phyloP scores from a whole-genome alignment of 164 flowering plant genomes.

The Dillenia turbinata region DNA sequence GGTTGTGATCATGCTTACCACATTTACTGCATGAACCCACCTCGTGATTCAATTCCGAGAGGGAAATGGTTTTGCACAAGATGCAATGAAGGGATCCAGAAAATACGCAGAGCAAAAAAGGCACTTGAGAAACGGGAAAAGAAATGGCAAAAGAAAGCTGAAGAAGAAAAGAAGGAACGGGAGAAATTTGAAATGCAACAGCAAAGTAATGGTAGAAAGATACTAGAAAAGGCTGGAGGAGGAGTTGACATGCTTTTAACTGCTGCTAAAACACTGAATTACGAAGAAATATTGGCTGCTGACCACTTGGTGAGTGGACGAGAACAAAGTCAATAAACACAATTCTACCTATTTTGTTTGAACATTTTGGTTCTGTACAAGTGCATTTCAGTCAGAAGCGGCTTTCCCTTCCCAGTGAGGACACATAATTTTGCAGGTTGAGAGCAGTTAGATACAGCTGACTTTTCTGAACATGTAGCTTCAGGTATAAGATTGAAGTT shows the following conservation, averaged over 20 bases:
- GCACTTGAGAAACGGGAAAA: conserved; percentile 18
- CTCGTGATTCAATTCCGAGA: conserved; percentile 43
- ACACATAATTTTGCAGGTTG: conserved; percentile 9
- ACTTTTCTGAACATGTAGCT: conserved; percentile 7
- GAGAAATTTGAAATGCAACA: too few species aligned
- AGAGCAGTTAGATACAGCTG: conserved; percentile 9
- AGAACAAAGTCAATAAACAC: neutral
- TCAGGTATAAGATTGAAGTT: conserved; percentile 10
- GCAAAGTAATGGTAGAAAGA: too few species aligned
- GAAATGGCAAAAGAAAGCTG: conserved; percentile 7
- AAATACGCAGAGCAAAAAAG: conserved; percentile 33
- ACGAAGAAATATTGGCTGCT: conserved; percentile 32
- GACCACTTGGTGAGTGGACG: conserved; percentile 1
- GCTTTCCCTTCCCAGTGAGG: neutral
- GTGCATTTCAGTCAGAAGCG: neutral
- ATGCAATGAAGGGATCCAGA: conserved; percentile 43
- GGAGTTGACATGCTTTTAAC: conserved; percentile 62
- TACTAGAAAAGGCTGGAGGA: conserved; percentile 8
- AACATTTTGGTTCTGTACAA: neutral
- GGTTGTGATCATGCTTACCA: conserved; percentile 91
- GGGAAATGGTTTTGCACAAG: conserved; percentile 79
- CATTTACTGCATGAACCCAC: conserved; percentile 73
- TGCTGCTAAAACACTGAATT: conserved; percentile 62
- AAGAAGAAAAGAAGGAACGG: conserved; percentile 10
- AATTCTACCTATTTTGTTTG: neutral